Conservation (phyloP, 1,284 basidiomycete species). For the Heterobasidion occidentale region DNA sequence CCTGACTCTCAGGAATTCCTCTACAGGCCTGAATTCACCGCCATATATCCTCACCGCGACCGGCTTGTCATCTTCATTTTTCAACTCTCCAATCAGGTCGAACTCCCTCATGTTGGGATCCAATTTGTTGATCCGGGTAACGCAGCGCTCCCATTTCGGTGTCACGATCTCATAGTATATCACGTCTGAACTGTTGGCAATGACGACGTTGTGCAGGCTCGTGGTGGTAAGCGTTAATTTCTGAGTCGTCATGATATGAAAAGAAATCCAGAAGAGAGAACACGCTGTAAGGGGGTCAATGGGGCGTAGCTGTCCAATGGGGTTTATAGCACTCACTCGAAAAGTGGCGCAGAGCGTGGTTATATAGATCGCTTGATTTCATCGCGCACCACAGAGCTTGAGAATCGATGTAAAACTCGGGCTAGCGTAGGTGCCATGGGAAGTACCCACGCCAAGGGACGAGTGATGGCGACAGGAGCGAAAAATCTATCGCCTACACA, state of each 20-base stretch:
- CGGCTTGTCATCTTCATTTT: conserved; percentile 24
- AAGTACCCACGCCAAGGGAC: neutral
- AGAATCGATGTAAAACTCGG: neutral
- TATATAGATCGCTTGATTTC: neutral
- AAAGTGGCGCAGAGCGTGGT: neutral
- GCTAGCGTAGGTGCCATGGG: neutral
- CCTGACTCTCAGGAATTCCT: conserved; percentile 21
- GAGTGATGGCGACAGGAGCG: neutral
- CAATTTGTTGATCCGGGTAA: conserved; percentile 28
- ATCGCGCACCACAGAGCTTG: neutral
- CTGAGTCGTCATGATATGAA: conserved; percentile 17
- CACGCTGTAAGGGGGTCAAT: neutral
- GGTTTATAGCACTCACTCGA: neutral
- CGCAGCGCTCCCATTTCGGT: conserved; percentile 28
- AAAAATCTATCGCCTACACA: neutral
- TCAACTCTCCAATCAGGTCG: conserved; percentile 25
- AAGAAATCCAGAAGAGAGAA: neutral
- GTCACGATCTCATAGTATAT: conserved; percentile 36
- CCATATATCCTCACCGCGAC: conserved; percentile 21
- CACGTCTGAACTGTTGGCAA: conserved; percentile 29
- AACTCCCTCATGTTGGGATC: conserved; percentile 25
- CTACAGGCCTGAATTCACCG: conserved; percentile 17
- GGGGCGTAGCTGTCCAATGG: neutral
- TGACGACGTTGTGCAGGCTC: conserved; percentile 27
- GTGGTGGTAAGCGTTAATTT: conserved; percentile 31